phyloP scores from a whole-genome alignment of 2,329 filamentous ascomycete genomes.

The Fusarium palustre region DNA sequence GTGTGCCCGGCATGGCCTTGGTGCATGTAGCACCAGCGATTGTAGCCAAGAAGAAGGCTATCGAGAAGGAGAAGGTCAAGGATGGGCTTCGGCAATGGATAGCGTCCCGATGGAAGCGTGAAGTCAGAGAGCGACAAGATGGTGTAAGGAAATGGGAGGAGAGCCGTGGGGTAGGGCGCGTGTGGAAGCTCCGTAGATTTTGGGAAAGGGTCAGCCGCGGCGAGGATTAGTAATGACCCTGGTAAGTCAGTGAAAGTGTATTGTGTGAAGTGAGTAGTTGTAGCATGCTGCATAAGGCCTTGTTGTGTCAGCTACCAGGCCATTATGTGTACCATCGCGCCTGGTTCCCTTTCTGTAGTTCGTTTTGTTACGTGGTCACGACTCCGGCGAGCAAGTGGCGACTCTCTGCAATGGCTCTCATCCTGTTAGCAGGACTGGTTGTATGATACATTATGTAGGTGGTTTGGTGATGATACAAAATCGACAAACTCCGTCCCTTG shows the following conservation, averaged over 20 bases:
- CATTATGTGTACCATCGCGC: not conserved
- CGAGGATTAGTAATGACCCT: slow-evolving; percentile 41
- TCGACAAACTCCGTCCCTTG: slow-evolving; percentile 15
- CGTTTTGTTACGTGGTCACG: slow-evolving; percentile 11
- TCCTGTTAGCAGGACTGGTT: slow-evolving; percentile 29
- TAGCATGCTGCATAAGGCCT: not conserved
- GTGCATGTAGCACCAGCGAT: slow-evolving; percentile 67
- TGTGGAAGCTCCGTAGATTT: slow-evolving; percentile 72
- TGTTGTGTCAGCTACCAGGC: not conserved
- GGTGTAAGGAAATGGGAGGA: slow-evolving; percentile 62
- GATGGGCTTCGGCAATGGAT: slow-evolving; percentile 75
- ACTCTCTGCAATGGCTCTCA: slow-evolving; percentile 7
- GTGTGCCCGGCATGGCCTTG: slow-evolving; percentile 60
- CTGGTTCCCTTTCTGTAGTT: not conserved
- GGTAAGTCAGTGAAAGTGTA: slow-evolving; percentile 38
- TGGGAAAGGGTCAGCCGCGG: slow-evolving; percentile 71
- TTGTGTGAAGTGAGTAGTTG: slow-evolving; percentile 6
- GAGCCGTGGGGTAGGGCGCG: slow-evolving; percentile 64
- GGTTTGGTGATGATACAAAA: slow-evolving; percentile 42
- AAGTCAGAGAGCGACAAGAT: slow-evolving; percentile 64
- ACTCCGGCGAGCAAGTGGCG: not conserved
- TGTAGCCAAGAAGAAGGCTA: slow-evolving; percentile 69
- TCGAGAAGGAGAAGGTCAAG: slow-evolving; percentile 76
- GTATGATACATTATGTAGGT: slow-evolving; percentile 47
- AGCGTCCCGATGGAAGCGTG: slow-evolving; percentile 66